Evolutionary conservation across 2,329 filamentous ascomycete species (phyloP).

Genomic region (Beauveria australis): DNA sequence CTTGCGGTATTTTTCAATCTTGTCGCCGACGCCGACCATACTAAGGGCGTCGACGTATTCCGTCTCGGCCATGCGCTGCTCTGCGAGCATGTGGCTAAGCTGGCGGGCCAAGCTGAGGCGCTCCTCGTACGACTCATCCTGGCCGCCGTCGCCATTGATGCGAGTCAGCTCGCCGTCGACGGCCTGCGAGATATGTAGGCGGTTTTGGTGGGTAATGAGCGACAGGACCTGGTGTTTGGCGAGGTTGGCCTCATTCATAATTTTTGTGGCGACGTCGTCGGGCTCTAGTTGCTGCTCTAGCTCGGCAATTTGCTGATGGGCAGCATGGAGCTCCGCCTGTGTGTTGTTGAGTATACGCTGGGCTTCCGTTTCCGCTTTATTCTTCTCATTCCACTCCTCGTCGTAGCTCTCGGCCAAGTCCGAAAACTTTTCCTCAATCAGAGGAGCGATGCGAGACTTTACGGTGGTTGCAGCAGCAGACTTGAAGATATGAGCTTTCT

Average conservation of each 20-base stretch:
- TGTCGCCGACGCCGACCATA: constrained; percentile 62
- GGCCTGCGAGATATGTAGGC: constrained; percentile 42
- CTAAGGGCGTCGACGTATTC: constrained; percentile 63
- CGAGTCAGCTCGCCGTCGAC: constrained; percentile 43
- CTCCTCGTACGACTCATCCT: constrained; percentile 42
- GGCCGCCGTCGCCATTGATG: constrained; percentile 37
- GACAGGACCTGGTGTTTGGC: constrained; percentile 41
- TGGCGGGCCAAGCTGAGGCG: constrained; percentile 50
- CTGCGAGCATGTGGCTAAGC: constrained; percentile 46
- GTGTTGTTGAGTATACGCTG: constrained; percentile 58
- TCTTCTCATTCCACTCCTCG: constrained; percentile 65
- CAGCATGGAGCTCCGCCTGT: constrained; percentile 55
- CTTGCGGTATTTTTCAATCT: constrained; percentile 64
- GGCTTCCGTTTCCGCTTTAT: constrained; percentile 60
- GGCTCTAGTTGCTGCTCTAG: constrained; percentile 47
- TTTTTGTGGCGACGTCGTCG: constrained; percentile 43
- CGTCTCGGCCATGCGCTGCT: constrained; percentile 53
- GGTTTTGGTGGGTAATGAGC: constrained; percentile 44
- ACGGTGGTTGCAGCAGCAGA: constrained; percentile 62
- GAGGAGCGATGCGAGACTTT: constrained; percentile 58
- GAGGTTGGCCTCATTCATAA: constrained; percentile 41
- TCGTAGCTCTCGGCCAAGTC: constrained; percentile 65
- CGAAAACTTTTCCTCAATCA: constrained; percentile 64
- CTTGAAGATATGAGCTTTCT: constrained; percentile 37
- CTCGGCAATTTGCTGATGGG: constrained; percentile 53